phyloP scores from a whole-genome alignment of 2,329 filamentous ascomycete species.

The Botrytis fabae region DNA sequence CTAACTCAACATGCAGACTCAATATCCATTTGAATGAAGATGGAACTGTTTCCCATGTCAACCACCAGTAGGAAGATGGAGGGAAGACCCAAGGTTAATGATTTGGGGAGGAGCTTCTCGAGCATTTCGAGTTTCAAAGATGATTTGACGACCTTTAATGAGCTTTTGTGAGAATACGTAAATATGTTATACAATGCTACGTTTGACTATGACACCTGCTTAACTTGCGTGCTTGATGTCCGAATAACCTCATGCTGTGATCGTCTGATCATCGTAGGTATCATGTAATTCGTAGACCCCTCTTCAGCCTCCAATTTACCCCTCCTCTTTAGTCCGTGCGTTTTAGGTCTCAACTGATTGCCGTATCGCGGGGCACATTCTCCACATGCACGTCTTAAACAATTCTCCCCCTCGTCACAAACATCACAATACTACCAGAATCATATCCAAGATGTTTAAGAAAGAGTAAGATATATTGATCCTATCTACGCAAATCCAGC shows the following conservation, averaged over 20 bases:
- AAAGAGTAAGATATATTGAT: constrained; percentile 67
- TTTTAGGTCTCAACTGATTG: constrained; percentile 20
- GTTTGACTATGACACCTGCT: not conserved
- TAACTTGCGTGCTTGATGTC: not conserved
- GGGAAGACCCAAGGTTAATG: too few species aligned
- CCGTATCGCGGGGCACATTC: constrained; percentile 33
- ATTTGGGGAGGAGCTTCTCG: not conserved
- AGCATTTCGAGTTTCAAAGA: not conserved
- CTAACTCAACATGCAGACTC: constrained; percentile 47
- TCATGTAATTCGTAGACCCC: not conserved
- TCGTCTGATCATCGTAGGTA: constrained; percentile 1
- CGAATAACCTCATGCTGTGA: constrained; percentile 1
- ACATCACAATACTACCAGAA: constrained; percentile 18
- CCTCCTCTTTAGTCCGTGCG: constrained; percentile 22
- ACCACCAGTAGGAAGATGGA: constrained; percentile 43
- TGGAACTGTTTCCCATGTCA: constrained; percentile 60
- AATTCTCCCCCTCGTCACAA: constrained; percentile 20
- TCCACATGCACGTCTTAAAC: constrained; percentile 21
- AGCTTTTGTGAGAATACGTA: not conserved
- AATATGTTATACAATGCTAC: not conserved
- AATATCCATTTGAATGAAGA: constrained; percentile 62
- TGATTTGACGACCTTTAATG: constrained; percentile 1
- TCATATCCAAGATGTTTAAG: constrained; percentile 72
- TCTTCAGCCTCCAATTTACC: constrained; percentile 11
- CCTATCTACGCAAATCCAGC: not conserved